Percentiles rank a stretch among this genome's conserved stretches.
These are phyloP conservation scores for Diplosphaera chodatii DNA, from an alignment of 139 green algal genomes.

Conservation along the genomic window DNA sequence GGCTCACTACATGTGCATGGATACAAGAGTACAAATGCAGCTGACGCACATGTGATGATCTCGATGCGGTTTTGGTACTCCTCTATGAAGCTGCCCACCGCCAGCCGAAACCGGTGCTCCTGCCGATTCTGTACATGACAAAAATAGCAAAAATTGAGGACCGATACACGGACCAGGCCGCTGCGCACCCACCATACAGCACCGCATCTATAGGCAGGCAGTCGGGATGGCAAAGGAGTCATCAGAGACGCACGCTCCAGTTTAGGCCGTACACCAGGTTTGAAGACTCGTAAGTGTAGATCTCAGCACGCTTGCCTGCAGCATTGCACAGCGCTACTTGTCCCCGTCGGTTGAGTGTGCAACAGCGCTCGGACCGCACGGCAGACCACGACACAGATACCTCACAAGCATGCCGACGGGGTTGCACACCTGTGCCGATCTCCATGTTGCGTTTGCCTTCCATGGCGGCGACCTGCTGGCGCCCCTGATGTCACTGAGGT, in stretches of 20 bases:
- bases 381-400: too few species aligned
- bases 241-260: constrained; percentile 85
- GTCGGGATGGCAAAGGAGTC: too few species aligned
- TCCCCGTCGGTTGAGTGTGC: too few species aligned
- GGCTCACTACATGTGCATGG: too few species aligned
- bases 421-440: neutral
- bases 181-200: too few species aligned
- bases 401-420: too few species aligned
- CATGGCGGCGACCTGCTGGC: neutral
- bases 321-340: too few species aligned
- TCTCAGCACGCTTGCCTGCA: constrained; percentile 53
- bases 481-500: too few species aligned
- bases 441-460: neutral
- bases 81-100: constrained; percentile 86
- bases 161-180: too few species aligned
- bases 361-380: too few species aligned
- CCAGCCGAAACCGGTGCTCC: constrained; percentile 87
- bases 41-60: constrained; percentile 60
- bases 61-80: constrained; percentile 84
- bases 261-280: constrained; percentile 85
- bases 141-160: too few species aligned
- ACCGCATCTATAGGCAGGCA: too few species aligned
- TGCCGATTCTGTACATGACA: constrained; percentile 50
- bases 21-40: neutral
- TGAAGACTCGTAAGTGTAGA: constrained; percentile 86